Evolutionary conservation across 306 rosid genomes (phyloP), one percentile per base, ranked within the genome.

Genomic region (Vigna radiata): DNA sequence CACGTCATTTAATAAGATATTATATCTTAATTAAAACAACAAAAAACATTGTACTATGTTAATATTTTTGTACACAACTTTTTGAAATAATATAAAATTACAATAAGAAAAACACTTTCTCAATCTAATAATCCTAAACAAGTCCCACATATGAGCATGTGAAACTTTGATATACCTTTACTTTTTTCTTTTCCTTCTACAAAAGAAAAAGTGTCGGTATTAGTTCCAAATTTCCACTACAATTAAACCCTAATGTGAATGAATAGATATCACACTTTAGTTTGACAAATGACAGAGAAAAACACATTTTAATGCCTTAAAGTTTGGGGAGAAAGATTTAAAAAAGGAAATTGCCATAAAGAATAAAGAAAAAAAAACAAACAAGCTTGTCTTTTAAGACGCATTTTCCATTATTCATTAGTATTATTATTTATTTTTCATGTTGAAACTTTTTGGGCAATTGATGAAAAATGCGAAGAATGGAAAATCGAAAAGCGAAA

Each of bases 361-460:
- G 59, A 77, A 43, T 10, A 77, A 68, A 56, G 48, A 77, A 68
- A 16, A 60, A 68, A 68, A 25, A 2, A 50, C 59, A 68, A 65
- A 46, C 70, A 21, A 62, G 23, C 44, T 41, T 36, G 46, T 37
- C 66, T 77, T 77, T 39, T n/a, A 77, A 66, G 67, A 54, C 18
- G 67, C 68, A 55, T 48, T 65, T n/a, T 6, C 54, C 68, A 46
- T 66, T 54, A 27, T 72, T 53, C 27, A 41, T 41, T 41, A 2
- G 12, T 41, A 9, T 9, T 41, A 15, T 33, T 14, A 16, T 31
- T 29, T 60, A 1, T 0, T 14, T 36, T n/a, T 48, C 2, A 27
- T 48, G 1, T 68, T 68, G 12, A 68, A 25, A 68, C 59, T 68
- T 48, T 48, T 16, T 14, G 29, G 44, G 0, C 10, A 53, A 14